A percentile compares a stretch with the other conserved stretches of the same genome.
Conservation (phyloP, 371 early-diverging fungal species). For the Zopfochytrium polystomum region DNA sequence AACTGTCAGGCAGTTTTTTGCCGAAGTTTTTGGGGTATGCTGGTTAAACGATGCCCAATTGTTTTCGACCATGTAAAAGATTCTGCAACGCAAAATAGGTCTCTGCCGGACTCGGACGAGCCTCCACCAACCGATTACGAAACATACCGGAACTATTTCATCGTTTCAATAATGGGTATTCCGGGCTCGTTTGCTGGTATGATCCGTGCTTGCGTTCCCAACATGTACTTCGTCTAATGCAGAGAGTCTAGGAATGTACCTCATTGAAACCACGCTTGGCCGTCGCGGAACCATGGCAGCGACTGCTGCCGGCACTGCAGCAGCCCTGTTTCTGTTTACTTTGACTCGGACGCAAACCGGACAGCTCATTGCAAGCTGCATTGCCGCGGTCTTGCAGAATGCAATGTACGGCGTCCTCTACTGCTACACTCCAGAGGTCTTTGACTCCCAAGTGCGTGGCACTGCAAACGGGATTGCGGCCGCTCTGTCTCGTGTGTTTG, state of each 20-base stretch:
- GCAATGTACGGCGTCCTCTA: slow-evolving; percentile 73
- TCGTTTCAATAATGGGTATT: slow-evolving; percentile 73
- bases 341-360: slow-evolving; percentile 48
- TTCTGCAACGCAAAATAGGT: no score
- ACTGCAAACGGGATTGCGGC: slow-evolving; percentile 80
- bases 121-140: slow-evolving; percentile 33
- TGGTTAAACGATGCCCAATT: no score
- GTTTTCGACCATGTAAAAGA: no score
- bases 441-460: slow-evolving; percentile 70
- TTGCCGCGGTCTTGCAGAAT: slow-evolving; percentile 68
- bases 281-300: slow-evolving; percentile 78
- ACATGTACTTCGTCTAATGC: no score
- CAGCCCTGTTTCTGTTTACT: slow-evolving; percentile 66
- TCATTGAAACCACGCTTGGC: slow-evolving; percentile 74
- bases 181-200: slow-evolving; percentile 72
- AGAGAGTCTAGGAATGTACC: slow-evolving; percentile 58
- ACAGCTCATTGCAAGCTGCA: slow-evolving; percentile 63
- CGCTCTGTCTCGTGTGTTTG: slow-evolving; percentile 71
- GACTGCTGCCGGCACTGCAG: slow-evolving; percentile 67
- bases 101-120: slow-evolving; percentile 4
- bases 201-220: background rate
- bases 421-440: slow-evolving; percentile 88
- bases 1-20: no score
- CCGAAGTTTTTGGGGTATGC: no score
- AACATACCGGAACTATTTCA: slow-evolving; percentile 71